Percentiles rank a stretch among this genome's conserved stretches.
Evolutionary conservation across 306 rosid genomes (phyloP).

Genomic region (Pterocarpus santalinus): DNA sequence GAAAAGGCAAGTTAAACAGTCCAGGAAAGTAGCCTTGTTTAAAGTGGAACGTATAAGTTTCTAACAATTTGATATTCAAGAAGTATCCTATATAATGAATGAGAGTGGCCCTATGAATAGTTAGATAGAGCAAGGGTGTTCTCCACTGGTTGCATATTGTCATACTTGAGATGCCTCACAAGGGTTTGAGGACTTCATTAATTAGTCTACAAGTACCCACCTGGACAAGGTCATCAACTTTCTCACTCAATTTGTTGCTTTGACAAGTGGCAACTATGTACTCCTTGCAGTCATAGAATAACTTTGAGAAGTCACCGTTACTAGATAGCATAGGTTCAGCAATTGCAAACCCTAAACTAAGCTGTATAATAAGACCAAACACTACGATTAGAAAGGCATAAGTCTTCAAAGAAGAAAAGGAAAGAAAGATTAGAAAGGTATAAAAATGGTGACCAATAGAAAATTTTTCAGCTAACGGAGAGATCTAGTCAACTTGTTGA

Average conservation of each 20-base stretch:
- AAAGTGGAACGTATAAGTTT: too few relatives aligned
- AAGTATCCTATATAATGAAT: too few relatives aligned
- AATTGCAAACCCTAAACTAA: constrained; percentile 83
- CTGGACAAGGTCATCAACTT: constrained; percentile 87
- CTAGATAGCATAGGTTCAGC: constrained; percentile 73
- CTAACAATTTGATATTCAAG: too few relatives aligned
- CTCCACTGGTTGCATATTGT: constrained; percentile 6
- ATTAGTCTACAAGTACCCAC: constrained; percentile 54
- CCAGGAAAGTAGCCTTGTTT: too few relatives aligned
- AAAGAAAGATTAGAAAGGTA: constrained; percentile 50
- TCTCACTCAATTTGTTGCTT: constrained; percentile 64
- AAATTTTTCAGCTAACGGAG: neutral
- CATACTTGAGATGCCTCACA: constrained; percentile 10
- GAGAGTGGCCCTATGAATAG: constrained; percentile 2
- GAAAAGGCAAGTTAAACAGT: too few relatives aligned
- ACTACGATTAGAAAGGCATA: constrained; percentile 52
- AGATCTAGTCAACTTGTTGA: constrained; percentile 9
- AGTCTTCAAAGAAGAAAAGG: too few relatives aligned
- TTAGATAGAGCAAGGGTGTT: constrained; percentile 23
- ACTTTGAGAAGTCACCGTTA: constrained; percentile 75
- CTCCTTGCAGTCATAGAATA: constrained; percentile 92
- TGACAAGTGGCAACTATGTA: constrained; percentile 70
- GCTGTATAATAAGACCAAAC: constrained; percentile 66
- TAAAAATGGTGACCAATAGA: neutral
- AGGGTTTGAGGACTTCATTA: constrained; percentile 15